phyloP scores from a whole-genome alignment of 2,329 filamentous ascomycete genomes.

The Thermothelomyces thermophilus region DNA sequence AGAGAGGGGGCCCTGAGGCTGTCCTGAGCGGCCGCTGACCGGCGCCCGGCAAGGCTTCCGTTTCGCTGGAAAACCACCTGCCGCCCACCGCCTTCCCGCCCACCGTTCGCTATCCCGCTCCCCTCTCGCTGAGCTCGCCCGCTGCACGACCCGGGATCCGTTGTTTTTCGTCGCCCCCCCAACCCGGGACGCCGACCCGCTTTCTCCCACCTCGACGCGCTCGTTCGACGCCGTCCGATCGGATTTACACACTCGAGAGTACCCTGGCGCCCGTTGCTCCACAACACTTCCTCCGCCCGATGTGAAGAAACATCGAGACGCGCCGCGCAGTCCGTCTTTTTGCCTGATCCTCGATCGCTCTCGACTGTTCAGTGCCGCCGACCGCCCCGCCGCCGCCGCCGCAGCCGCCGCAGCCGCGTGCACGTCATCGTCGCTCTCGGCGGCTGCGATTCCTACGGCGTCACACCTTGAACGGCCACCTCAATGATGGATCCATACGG shows the following conservation, averaged over 20 bases:
- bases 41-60: conserved; percentile 20
- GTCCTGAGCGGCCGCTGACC: conserved; percentile 10
- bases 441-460: neutral
- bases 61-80: conserved; percentile 17
- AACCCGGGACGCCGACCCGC: conserved; percentile 7
- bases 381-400: neutral
- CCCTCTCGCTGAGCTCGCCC: neutral
- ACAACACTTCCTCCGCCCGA: neutral
- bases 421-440: neutral
- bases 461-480: neutral
- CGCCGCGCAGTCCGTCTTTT: too few species aligned
- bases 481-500: conserved; percentile 25
- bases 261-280: conserved; percentile 1
- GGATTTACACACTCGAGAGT: neutral
- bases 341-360: neutral
- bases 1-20: neutral
- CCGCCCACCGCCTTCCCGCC: neutral
- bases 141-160: neutral
- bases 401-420: conserved; percentile 1
- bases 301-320: neutral
- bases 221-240: conserved; percentile 3
- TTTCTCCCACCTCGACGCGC: conserved; percentile 1
- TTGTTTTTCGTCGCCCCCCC: conserved; percentile 9
- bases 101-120: neutral
- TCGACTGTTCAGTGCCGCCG: neutral